Conservation (phyloP, 768 basidiomycete species). For the Tremella yokohamensis region DNA sequence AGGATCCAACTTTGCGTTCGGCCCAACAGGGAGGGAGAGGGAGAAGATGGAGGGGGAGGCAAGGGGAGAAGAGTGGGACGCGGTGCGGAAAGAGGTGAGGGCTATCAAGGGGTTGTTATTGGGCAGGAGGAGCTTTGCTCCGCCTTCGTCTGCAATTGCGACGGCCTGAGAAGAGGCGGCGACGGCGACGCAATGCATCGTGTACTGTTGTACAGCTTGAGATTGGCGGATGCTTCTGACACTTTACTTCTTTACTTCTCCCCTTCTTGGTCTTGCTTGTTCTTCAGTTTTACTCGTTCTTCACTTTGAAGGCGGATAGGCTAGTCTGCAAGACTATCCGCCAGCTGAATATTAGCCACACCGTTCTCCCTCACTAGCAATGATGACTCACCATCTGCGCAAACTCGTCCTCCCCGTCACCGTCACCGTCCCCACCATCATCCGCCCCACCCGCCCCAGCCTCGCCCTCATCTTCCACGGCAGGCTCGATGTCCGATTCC, state of each 20-base stretch:
- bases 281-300: background rate
- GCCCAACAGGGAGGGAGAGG: background rate
- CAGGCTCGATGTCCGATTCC: conserved; percentile 56
- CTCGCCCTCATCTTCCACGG: conserved; percentile 25
- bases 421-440: conserved; percentile 17
- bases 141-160: background rate
- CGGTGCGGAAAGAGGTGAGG: conserved; percentile 46
- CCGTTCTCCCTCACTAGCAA: background rate
- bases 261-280: too few species aligned
- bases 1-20: background rate
- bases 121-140: conserved; percentile 33
- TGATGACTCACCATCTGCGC: conserved; percentile 18
- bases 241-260: background rate
- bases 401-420: conserved; percentile 21
- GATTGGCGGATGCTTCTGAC: background rate
- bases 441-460: conserved; percentile 25
- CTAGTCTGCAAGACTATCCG: conserved; percentile 8
- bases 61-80: conserved; percentile 34
- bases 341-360: background rate
- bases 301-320: too few species aligned
- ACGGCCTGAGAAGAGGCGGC: background rate
- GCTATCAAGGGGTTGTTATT: conserved; percentile 48
- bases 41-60: conserved; percentile 3
- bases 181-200: background rate
- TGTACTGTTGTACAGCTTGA: background rate